Evolutionary conservation across 345 rosid genomes (phyloP).

Genomic region (Melaleuca quinquenervia): DNA sequence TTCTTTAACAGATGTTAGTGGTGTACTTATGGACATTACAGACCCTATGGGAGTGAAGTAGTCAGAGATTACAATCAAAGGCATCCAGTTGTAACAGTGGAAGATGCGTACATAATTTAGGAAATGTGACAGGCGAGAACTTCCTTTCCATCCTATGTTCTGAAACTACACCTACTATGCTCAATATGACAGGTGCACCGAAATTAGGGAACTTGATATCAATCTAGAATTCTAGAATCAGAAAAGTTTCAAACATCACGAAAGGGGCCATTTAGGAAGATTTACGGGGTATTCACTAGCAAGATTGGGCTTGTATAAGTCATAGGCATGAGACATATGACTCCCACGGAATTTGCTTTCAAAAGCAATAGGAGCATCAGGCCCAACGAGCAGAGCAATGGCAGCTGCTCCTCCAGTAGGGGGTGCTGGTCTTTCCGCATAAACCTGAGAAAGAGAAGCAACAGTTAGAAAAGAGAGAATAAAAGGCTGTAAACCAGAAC

Average conservation of each 20-base stretch:
- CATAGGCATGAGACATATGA: slow-evolving; percentile 95
- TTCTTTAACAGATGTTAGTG: neutral
- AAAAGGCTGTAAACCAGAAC: neutral
- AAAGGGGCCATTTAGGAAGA: neutral
- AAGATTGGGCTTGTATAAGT: slow-evolving; percentile 98
- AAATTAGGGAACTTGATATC: neutral
- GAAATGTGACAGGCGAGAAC: neutral
- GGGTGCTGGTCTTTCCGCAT: slow-evolving; percentile 99
- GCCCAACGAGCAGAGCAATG: slow-evolving; percentile 85
- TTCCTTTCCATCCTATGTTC: neutral
- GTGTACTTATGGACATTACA: neutral
- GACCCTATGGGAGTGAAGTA: neutral
- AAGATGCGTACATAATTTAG: neutral
- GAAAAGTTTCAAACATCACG: neutral
- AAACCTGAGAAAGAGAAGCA: slow-evolving; percentile 52
- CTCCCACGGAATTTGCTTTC: slow-evolving; percentile 96
- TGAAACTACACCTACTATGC: neutral
- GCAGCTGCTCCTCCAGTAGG: slow-evolving; percentile 99
- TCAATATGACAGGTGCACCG: neutral
- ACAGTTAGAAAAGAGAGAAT: slow-evolving; percentile 3
- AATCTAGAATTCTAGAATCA: neutral
- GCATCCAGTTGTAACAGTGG: neutral
- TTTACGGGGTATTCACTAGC: slow-evolving; percentile 99
- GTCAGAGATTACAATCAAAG: neutral
- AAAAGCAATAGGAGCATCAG: slow-evolving; percentile 86